Percentiles rank a stretch among this genome's conserved stretches.
Conservation (phyloP, 2,329 filamentous ascomycete genomes). For the Huntiella savannae region DNA sequence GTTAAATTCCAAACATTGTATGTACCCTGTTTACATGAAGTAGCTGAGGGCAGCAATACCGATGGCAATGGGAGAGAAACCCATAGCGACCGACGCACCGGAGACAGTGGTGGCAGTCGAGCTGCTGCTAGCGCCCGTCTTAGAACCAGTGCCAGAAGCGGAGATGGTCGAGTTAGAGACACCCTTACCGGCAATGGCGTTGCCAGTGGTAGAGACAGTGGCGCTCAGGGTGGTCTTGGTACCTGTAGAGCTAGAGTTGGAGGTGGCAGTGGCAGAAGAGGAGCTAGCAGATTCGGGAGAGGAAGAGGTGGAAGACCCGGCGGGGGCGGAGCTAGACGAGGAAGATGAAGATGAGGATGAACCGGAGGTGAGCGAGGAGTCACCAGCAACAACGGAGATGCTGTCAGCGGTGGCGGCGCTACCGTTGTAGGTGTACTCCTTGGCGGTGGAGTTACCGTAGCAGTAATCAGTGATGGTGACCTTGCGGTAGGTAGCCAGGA, state of each 20-base stretch:
- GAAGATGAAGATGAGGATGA: background rate
- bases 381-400: constrained; percentile 30
- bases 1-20: background rate
- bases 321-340: background rate
- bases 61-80: constrained; percentile 5
- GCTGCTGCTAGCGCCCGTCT: background rate
- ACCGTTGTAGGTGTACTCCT: constrained; percentile 33
- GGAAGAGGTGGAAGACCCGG: background rate
- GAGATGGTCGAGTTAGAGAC: background rate
- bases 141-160: background rate
- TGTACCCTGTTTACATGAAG: constrained; percentile 5
- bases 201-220: background rate
- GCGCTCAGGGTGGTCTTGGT: background rate
- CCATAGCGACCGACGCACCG: background rate
- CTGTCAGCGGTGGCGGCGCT: constrained; percentile 28
- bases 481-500: constrained; percentile 37
- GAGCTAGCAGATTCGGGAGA: background rate
- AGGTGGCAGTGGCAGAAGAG: background rate
- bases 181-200: background rate
- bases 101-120: background rate
- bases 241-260: background rate
- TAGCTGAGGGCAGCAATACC: constrained; percentile 8
- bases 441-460: constrained; percentile 25
- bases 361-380: constrained; percentile 9
- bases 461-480: constrained; percentile 35